Evolutionary conservation across 169 alveolate genomes (phyloP).

Genomic region (Cryptosporidium parvum): DNA sequence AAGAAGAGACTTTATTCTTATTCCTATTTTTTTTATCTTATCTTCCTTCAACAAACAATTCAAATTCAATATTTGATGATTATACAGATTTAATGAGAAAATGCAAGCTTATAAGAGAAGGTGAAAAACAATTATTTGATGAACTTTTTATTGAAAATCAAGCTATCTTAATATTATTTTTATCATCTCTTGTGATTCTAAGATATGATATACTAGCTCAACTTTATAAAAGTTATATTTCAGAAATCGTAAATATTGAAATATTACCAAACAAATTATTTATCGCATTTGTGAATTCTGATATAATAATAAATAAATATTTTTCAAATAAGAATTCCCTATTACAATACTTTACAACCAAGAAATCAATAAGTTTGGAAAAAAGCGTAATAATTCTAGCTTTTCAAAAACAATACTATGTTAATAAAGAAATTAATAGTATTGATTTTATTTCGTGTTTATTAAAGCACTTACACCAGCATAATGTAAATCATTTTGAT

Average conservation of each 20-base stretch:
- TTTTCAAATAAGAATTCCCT: constrained; percentile 39
- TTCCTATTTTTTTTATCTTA: constrained; percentile 28
- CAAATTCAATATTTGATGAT: not conserved
- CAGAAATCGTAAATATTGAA: constrained; percentile 6
- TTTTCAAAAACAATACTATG: constrained; percentile 16
- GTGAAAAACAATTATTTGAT: constrained; percentile 28
- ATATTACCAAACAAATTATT: constrained; percentile 57
- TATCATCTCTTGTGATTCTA: constrained; percentile 36
- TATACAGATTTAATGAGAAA: constrained; percentile 26
- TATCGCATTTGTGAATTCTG: constrained; percentile 22
- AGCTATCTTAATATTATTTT: constrained; percentile 18
- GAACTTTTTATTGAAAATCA: constrained; percentile 70
- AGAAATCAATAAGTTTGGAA: not conserved
- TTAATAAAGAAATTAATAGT: constrained; percentile 18
- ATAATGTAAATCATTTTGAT: not conserved
- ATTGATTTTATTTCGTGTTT: constrained; percentile 18
- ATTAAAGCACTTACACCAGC: constrained; percentile 16
- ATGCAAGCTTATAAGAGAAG: not conserved
- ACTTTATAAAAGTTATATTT: constrained; percentile 12
- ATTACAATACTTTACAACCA: not conserved
- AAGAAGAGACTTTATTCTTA: constrained; percentile 16
- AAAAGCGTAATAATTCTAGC: not conserved
- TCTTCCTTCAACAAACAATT: constrained; percentile 27
- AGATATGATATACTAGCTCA: constrained; percentile 22
- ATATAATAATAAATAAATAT: constrained; percentile 30